Conservation (phyloP, 116 monocot species). For the Cymodocea nodosa region DNA sequence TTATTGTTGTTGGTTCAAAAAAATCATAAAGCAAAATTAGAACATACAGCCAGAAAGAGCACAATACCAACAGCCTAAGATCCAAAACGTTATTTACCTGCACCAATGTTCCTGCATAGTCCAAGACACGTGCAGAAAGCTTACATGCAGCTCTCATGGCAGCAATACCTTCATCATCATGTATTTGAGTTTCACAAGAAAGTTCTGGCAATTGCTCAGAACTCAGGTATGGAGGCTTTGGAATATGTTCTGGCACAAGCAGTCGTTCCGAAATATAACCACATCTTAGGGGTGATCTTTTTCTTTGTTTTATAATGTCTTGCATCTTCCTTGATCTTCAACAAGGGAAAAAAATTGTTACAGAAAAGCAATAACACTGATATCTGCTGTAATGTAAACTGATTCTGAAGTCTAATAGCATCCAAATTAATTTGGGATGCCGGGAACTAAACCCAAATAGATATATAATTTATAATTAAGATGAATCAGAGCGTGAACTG, state of each 20-base stretch:
- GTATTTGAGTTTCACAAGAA: conserved; percentile 58
- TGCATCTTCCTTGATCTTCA: conserved; percentile 44
- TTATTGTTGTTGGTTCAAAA: too few species aligned
- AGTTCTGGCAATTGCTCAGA: conserved; percentile 54
- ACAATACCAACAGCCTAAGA: neutral
- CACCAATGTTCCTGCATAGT: conserved; percentile 87
- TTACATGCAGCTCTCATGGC: conserved; percentile 78
- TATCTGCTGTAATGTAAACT: neutral
- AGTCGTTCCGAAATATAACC: conserved; percentile 70
- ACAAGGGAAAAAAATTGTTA: conserved; percentile 2
- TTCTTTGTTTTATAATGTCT: conserved; percentile 33
- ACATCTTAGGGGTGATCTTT: conserved; percentile 53
- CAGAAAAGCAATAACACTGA: neutral
- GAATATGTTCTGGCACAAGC: conserved; percentile 71
- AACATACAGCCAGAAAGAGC: neutral
- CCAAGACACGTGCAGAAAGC: conserved; percentile 94
- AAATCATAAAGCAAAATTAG: too few species aligned
- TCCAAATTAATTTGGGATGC: too few species aligned
- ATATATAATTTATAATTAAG: too few species aligned
- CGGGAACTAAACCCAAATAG: too few species aligned
- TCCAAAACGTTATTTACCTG: conserved; percentile 26
- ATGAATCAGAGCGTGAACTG: too few species aligned
- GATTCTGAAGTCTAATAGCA: neutral
- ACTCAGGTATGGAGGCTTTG: conserved; percentile 68
- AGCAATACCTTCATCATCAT: conserved; percentile 66